These are phyloP conservation scores for Diplodia mutila DNA, from an alignment of 2,329 filamentous ascomycete genomes.

Conservation along the genomic window DNA sequence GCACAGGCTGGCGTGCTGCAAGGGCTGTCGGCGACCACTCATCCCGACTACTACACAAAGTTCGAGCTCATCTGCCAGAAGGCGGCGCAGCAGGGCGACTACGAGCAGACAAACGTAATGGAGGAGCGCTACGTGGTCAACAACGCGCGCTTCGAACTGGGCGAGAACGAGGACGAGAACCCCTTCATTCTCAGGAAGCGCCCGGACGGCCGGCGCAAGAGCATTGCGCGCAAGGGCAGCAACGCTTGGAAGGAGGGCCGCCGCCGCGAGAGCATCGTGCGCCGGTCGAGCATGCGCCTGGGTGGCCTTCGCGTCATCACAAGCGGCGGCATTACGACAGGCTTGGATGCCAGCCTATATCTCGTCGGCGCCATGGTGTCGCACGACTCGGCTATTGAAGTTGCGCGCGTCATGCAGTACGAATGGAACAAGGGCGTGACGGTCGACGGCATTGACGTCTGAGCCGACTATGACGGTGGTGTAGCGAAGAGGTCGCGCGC, in stretches of 20 bases:
- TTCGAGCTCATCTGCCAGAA: constrained; percentile 82
- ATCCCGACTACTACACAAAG: constrained; percentile 77
- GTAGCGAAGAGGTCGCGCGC: not conserved
- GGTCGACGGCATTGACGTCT: constrained; percentile 84
- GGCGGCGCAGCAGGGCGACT: constrained; percentile 68
- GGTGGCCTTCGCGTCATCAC: constrained; percentile 75
- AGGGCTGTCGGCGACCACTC: constrained; percentile 79
- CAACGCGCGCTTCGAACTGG: constrained; percentile 83
- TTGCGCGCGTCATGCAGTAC: constrained; percentile 77
- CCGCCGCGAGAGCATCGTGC: constrained; percentile 76
- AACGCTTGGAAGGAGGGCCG: constrained; percentile 79
- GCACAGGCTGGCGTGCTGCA: constrained; percentile 76
- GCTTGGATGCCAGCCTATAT: constrained; percentile 83
- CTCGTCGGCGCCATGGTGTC: constrained; percentile 81
- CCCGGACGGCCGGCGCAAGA: constrained; percentile 54
- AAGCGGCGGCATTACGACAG: constrained; percentile 75
- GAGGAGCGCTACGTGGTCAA: constrained; percentile 89
- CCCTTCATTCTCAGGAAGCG: constrained; percentile 80
- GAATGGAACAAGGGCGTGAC: constrained; percentile 84
- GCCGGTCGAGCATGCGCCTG: constrained; percentile 75
- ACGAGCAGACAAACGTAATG: constrained; percentile 79
- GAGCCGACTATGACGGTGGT: constrained; percentile 32
- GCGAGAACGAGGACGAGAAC: constrained; percentile 78
- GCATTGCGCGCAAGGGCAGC: constrained; percentile 72
- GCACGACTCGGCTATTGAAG: constrained; percentile 74